Conservation (phyloP, 2,329 filamentous ascomycete genomes). For the Apiospora arundinis region DNA sequence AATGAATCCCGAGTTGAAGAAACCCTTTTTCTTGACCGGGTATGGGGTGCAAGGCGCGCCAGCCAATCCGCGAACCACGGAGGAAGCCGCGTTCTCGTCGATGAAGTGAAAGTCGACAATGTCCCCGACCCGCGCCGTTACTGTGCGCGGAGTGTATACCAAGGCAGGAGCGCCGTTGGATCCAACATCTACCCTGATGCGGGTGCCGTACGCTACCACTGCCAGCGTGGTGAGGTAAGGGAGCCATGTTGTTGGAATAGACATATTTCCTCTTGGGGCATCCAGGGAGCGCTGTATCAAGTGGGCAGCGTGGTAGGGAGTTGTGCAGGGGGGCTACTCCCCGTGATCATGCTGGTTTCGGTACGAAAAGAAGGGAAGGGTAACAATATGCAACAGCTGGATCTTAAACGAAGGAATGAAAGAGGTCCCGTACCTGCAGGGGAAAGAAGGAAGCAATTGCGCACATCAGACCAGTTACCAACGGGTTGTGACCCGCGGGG, state of each 20-base stretch:
- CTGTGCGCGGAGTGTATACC: background rate
- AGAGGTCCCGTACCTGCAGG: too few relatives aligned
- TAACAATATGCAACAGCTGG: background rate
- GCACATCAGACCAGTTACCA: background rate
- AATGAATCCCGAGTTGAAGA: slow-evolving; percentile 8
- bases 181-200: background rate
- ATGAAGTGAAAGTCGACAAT: background rate
- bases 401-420: background rate
- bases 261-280: background rate
- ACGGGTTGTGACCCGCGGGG: background rate
- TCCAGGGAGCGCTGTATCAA: background rate
- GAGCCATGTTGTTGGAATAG: background rate
- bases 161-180: background rate
- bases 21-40: background rate
- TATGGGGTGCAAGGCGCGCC: background rate
- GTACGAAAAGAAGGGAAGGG: too few relatives aligned
- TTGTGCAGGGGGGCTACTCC: background rate
- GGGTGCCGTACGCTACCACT: background rate
- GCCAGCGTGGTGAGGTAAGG: background rate
- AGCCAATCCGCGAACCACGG: background rate
- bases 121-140: background rate
- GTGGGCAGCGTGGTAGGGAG: background rate
- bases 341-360: background rate
- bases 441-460: background rate
- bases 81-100: background rate